Base-by-base conservation (phyloP, 495 filamentous ascomycete species). In the Aspergillus mulundensis region DNA sequence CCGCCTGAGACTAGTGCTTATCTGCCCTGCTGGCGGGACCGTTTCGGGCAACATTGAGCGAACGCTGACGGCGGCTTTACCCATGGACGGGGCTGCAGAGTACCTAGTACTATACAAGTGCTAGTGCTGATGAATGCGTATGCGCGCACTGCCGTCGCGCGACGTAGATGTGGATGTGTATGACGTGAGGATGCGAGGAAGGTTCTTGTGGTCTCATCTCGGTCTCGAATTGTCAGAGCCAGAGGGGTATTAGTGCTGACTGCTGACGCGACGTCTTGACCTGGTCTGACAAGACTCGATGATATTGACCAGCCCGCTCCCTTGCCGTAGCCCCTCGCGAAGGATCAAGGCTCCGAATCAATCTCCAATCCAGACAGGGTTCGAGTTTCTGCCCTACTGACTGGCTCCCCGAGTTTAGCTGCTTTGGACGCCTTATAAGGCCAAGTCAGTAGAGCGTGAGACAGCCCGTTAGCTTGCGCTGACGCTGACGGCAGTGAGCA, bases 1-100 rank as follows among this genome's bases (percentile, higher is more conserved):
- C 36, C 23, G 28, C 24, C 25, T 24, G 24, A 50, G 23, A 50
- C 54, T 57, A 57, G 54, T 25, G 54, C 54, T 57, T 57, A 57
- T 46, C 15, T 41, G 45, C 40, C n/a, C 39, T 8, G 32, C 36
- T 50, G 38, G 24, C 44, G 46, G 43, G 39, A 50, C 54, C 39
- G 38, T 44, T 42, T 56, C 39, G 30, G 50, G 50, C 36, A 53
- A 53, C 38, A 43, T 30, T 14, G 39, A 53, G 36, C 50, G 50
- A 53, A 43, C 47, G 32, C 32, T 36, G 32, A 15, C 32, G 32
- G 32, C 32, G 12, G 32, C 32, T 36, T 36, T n/a, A n/a, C 28
- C 28, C 12, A 36, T 32, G 1, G 32, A 39, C 16, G 32, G 21
- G 16, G 23, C 10, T 46, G 43, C 43, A 46, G 18, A 15, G 24